These are phyloP conservation scores for Tephrocybe rancida DNA, from an alignment of 768 basidiomycete genomes.

Conservation along the genomic window DNA sequence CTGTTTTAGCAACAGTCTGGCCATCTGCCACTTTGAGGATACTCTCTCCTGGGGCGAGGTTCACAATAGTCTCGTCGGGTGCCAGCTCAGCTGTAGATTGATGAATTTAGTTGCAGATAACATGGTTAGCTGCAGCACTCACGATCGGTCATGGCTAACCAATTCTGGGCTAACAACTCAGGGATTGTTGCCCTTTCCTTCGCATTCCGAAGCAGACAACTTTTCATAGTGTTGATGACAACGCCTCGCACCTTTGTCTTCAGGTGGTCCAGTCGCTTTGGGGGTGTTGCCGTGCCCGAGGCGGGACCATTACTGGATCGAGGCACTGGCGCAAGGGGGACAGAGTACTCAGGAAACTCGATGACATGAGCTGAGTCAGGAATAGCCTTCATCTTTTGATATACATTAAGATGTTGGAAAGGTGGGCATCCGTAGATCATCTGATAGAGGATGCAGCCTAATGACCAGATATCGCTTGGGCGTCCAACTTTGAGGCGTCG, in stretches of 20 bases:
- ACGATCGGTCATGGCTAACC: slow-evolving; percentile 71
- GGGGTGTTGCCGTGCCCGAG: slow-evolving; percentile 35
- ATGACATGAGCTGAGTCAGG: slow-evolving; percentile 78
- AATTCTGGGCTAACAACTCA: slow-evolving; percentile 79
- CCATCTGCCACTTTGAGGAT: slow-evolving; percentile 1
- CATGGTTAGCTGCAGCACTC: slow-evolving; percentile 22
- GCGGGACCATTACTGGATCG: slow-evolving; percentile 27
- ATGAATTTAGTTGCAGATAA: not conserved
- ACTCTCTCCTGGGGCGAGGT: slow-evolving; percentile 22
- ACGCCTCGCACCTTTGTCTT: slow-evolving; percentile 69
- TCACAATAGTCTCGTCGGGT: slow-evolving; percentile 69
- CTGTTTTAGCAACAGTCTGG: slow-evolving; percentile 1
- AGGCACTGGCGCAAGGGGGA: slow-evolving; percentile 49
- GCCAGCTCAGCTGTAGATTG: slow-evolving; percentile 32
- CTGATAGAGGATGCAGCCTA: slow-evolving; percentile 97
- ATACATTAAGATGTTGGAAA: slow-evolving; percentile 82
- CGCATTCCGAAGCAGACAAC: slow-evolving; percentile 76
- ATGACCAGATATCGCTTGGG: slow-evolving; percentile 95
- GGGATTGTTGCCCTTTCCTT: slow-evolving; percentile 90
- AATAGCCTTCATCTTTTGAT: slow-evolving; percentile 94
- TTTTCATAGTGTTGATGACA: slow-evolving; percentile 82
- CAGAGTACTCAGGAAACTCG: slow-evolving; percentile 75
- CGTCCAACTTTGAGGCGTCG: slow-evolving; percentile 92
- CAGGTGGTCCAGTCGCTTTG: slow-evolving; percentile 68
- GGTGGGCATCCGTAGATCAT: slow-evolving; percentile 97